phyloP scores from a whole-genome alignment of 1,284 basidiomycete species.

The Ganoderma leucocontextum region DNA sequence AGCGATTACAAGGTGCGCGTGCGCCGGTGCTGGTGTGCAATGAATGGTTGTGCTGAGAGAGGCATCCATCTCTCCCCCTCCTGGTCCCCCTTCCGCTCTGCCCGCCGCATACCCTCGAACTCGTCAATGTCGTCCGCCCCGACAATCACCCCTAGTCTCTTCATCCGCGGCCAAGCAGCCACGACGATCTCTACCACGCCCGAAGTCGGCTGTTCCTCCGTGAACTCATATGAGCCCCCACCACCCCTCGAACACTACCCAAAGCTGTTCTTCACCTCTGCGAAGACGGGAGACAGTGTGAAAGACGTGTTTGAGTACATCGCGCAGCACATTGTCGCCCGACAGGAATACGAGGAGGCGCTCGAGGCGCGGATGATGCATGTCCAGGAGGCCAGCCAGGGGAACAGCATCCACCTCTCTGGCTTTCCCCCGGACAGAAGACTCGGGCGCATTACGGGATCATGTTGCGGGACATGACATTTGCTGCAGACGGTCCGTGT shows the following conservation, averaged over 20 bases:
- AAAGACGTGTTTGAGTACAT: constrained; percentile 75
- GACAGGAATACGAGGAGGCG: constrained; percentile 71
- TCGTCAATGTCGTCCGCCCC: constrained; percentile 59
- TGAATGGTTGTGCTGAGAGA: not conserved
- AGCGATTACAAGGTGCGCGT: constrained; percentile 64
- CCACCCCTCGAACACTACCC: constrained; percentile 57
- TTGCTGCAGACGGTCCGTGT: not conserved
- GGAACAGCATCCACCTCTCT: not conserved
- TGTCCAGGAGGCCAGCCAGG: constrained; percentile 33
- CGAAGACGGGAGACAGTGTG: constrained; percentile 78
- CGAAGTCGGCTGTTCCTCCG: constrained; percentile 34
- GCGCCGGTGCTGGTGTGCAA: not conserved
- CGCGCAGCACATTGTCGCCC: constrained; percentile 60
- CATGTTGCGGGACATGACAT: not conserved
- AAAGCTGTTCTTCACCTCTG: constrained; percentile 74
- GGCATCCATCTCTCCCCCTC: constrained; percentile 35
- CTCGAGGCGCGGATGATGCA: constrained; percentile 44
- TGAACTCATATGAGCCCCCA: constrained; percentile 32
- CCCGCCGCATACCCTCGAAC: constrained; percentile 50
- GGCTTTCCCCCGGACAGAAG: not conserved
- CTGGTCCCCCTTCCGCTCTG: constrained; percentile 34
- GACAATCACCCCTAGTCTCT: constrained; percentile 71
- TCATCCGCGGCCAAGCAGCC: constrained; percentile 48
- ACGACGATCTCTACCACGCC: constrained; percentile 35
- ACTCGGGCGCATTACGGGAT: not conserved